Conservation (phyloP, 306 rosid species). For the Prunus salicina region DNA sequence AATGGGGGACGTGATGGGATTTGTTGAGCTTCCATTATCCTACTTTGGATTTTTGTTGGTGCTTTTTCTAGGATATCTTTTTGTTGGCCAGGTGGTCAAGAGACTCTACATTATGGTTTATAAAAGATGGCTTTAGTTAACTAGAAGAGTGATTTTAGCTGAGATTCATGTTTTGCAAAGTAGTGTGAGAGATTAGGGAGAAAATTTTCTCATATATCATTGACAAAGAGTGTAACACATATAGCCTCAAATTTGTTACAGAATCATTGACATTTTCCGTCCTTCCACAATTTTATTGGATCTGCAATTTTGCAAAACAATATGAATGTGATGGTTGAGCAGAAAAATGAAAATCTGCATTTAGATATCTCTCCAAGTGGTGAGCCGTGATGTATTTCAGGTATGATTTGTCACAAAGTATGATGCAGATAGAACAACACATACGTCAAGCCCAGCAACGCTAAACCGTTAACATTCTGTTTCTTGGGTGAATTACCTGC, state of each 20-base stretch:
- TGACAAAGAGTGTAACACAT: conserved; percentile 8
- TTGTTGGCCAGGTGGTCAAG: conserved; percentile 61
- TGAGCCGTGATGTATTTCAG: conserved; percentile 3
- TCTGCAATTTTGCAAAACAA: conserved; percentile 29
- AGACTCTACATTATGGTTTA: conserved; percentile 52
- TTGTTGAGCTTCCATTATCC: conserved; percentile 45
- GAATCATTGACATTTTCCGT: conserved; percentile 10
- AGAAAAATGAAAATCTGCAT: conserved; percentile 17
- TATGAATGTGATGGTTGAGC: conserved; percentile 9
- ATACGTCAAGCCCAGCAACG: conserved; percentile 37
- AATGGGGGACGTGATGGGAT: conserved; percentile 53
- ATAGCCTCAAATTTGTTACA: conserved; percentile 12
- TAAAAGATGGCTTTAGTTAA: conserved; percentile 71
- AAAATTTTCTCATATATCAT: conserved; percentile 14
- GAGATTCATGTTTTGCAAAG: conserved; percentile 10
- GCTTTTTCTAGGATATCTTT: conserved; percentile 58
- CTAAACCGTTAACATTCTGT: conserved; percentile 19
- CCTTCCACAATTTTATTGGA: conserved; percentile 4
- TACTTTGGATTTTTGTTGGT: conserved; percentile 56
- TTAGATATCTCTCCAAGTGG: conserved; percentile 19
- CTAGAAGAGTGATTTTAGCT: conserved; percentile 2
- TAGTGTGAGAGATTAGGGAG: conserved; percentile 7
- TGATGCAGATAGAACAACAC: conserved; percentile 39
- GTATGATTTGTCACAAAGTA: conserved; percentile 31
- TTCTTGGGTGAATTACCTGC: conserved; percentile 59